Evolutionary conservation across 1,284 basidiomycete species (phyloP).

Genomic region (Naganishia cerealis): DNA sequence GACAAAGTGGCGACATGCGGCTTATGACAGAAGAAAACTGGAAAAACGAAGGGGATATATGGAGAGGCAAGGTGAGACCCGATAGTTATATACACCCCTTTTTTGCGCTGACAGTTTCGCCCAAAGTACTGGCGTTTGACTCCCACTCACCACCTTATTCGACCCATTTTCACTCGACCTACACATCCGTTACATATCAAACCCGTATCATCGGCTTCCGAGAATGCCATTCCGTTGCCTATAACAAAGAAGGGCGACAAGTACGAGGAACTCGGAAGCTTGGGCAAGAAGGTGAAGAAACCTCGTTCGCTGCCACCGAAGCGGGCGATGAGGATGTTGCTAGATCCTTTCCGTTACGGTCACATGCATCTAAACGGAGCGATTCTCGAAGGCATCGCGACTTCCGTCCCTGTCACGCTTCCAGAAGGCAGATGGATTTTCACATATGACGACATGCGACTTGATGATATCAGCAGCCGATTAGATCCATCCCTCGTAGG

Average conservation of each 20-base stretch:
- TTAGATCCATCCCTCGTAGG: constrained; percentile 9
- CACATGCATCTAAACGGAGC: constrained; percentile 18
- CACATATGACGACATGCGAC: constrained; percentile 13
- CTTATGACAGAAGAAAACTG: constrained; percentile 37
- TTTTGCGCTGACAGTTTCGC: constrained; percentile 1
- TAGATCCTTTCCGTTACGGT: constrained; percentile 31
- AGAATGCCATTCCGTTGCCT: not conserved
- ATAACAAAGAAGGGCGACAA: constrained; percentile 1
- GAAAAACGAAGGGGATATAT: constrained; percentile 22
- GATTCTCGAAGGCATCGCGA: not conserved
- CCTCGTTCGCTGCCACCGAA: constrained; percentile 25
- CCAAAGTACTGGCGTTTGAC: constrained; percentile 45
- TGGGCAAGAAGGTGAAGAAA: constrained; percentile 27
- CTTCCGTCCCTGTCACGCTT: not conserved
- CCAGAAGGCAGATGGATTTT: constrained; percentile 20
- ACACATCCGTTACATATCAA: constrained; percentile 41
- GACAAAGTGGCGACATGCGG: constrained; percentile 49
- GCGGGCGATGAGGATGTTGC: constrained; percentile 23
- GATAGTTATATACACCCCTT: not conserved
- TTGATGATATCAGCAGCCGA: constrained; percentile 13
- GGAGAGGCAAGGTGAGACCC: constrained; percentile 38
- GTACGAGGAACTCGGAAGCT: constrained; percentile 14
- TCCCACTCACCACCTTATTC: constrained; percentile 40
- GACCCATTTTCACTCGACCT: constrained; percentile 47
- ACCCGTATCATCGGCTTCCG: constrained; percentile 22